Conservation (phyloP, 2,329 filamentous ascomycete genomes). For the Claviceps quebecensis region DNA sequence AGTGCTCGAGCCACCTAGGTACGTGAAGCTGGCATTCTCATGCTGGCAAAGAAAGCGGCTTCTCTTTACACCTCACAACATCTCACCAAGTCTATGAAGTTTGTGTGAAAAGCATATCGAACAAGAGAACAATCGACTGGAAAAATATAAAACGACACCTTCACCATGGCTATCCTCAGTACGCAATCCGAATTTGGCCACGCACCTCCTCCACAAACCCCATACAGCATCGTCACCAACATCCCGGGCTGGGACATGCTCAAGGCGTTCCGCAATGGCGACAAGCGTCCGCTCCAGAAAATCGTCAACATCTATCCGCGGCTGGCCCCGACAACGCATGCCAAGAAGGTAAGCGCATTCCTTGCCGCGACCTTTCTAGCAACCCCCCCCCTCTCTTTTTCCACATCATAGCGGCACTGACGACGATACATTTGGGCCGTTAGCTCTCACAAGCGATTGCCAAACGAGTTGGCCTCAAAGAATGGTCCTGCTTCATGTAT, state of each 20-base stretch:
- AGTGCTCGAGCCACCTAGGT: no score
- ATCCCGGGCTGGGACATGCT: slow-evolving; percentile 27
- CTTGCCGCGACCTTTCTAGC: not conserved
- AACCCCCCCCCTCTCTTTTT: no score
- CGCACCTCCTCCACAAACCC: slow-evolving; percentile 31
- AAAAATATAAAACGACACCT: no score
- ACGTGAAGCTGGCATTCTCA: no score
- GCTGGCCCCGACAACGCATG: slow-evolving; percentile 26
- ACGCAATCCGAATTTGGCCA: slow-evolving; percentile 27
- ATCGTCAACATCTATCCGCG: slow-evolving; percentile 33
- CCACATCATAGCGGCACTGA: not conserved
- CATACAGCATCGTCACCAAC: slow-evolving; percentile 33
- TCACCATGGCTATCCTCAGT: slow-evolving; percentile 22
- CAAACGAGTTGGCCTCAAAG: slow-evolving; percentile 15
- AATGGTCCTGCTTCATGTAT: slow-evolving; percentile 16
- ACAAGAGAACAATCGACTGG: no score
- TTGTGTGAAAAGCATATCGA: no score
- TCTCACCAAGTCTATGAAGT: no score
- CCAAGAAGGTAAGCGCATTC: slow-evolving; percentile 17
- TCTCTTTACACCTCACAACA: no score
- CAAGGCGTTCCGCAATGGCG: slow-evolving; percentile 27
- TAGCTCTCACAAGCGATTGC: slow-evolving; percentile 25
- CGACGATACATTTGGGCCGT: not conserved
- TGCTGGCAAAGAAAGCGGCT: no score
- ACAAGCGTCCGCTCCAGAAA: slow-evolving; percentile 18